Evolutionary conservation across 2,329 filamentous ascomycete species (phyloP).

Genomic region (Penicillium sclerotigenum): DNA sequence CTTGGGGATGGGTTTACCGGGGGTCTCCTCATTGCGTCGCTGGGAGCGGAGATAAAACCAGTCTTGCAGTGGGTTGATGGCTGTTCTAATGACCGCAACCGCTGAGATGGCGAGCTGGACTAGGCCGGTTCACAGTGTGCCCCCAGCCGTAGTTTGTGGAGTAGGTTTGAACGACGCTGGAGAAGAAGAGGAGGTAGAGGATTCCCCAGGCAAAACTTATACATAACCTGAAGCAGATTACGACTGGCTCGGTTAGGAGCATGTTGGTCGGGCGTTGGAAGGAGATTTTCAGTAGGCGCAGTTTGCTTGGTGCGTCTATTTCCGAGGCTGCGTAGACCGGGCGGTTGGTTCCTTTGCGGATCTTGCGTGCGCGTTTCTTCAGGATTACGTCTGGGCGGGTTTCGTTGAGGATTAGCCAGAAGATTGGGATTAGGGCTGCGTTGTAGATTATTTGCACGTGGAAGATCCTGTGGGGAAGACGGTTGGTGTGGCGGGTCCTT

Average conservation of each 20-base stretch:
- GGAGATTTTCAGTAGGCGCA: conserved; percentile 34
- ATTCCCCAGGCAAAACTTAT: conserved; percentile 47
- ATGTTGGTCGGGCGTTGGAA: conserved; percentile 41
- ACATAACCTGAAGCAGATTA: conserved; percentile 46
- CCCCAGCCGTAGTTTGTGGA: conserved; percentile 38
- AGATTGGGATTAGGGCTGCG: conserved; percentile 40
- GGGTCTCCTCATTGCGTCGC: conserved; percentile 32
- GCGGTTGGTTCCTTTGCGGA: conserved; percentile 38
- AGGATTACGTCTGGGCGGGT: conserved; percentile 45
- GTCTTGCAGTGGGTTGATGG: conserved; percentile 41
- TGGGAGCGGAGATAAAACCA: conserved; percentile 27
- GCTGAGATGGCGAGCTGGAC: conserved; percentile 44
- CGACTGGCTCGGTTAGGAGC: conserved; percentile 44
- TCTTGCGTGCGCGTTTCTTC: conserved; percentile 36
- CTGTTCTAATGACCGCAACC: conserved; percentile 42
- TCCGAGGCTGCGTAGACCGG: conserved; percentile 28
- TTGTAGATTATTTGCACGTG: conserved; percentile 47
- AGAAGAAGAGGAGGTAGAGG: conserved; percentile 44
- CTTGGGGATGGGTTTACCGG: conserved; percentile 43
- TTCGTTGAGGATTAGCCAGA: conserved; percentile 43
- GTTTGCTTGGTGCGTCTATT: conserved; percentile 16
- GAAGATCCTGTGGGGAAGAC: conserved; percentile 39
- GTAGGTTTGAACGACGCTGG: conserved; percentile 42
- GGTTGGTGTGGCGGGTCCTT: background rate
- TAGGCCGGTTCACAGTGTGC: conserved; percentile 34